Percentiles rank a stretch among this genome's conserved stretches.
phyloP scores from a whole-genome alignment of 257 asterid species.

The Linderniella brevidens region DNA sequence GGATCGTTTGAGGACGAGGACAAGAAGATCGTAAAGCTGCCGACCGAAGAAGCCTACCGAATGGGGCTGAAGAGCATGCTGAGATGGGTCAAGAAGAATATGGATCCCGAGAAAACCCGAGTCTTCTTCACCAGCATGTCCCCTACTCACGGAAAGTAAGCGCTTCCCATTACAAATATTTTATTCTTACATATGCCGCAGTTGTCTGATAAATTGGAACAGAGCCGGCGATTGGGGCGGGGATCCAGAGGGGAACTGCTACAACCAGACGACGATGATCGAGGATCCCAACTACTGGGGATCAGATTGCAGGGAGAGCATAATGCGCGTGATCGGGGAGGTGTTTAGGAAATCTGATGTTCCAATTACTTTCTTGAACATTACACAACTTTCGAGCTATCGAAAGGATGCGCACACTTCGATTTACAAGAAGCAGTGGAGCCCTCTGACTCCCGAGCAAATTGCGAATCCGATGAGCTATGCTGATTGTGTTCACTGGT shows the following conservation, averaged over 20 bases:
- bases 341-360: slow-evolving; percentile 21
- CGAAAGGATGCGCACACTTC: slow-evolving; percentile 62
- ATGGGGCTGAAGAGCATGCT: slow-evolving; percentile 57
- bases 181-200: background rate
- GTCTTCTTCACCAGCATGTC: slow-evolving; percentile 67
- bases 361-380: slow-evolving; percentile 38
- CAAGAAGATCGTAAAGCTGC: slow-evolving; percentile 24
- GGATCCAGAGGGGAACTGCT: slow-evolving; percentile 27
- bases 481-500: slow-evolving; percentile 62
- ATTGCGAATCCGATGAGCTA: slow-evolving; percentile 37
- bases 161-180: background rate
- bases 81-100: slow-evolving; percentile 40
- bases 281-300: slow-evolving; percentile 38
- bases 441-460: slow-evolving; percentile 27
- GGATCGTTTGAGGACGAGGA: slow-evolving; percentile 31
- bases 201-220: background rate
- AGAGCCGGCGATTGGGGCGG: slow-evolving; percentile 66
- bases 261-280: slow-evolving; percentile 35
- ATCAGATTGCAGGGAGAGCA: slow-evolving; percentile 18
- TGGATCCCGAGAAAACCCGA: slow-evolving; percentile 31
- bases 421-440: slow-evolving; percentile 50
- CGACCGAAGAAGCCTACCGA: slow-evolving; percentile 47
- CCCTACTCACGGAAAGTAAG: slow-evolving; percentile 50
- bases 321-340: slow-evolving; percentile 26
- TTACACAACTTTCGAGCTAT: slow-evolving; percentile 47